Evolutionary conservation across 2,329 filamentous ascomycete species (phyloP), one percentile per base, ranked within the genome.

Genomic region (Pezicula radicicola): DNA sequence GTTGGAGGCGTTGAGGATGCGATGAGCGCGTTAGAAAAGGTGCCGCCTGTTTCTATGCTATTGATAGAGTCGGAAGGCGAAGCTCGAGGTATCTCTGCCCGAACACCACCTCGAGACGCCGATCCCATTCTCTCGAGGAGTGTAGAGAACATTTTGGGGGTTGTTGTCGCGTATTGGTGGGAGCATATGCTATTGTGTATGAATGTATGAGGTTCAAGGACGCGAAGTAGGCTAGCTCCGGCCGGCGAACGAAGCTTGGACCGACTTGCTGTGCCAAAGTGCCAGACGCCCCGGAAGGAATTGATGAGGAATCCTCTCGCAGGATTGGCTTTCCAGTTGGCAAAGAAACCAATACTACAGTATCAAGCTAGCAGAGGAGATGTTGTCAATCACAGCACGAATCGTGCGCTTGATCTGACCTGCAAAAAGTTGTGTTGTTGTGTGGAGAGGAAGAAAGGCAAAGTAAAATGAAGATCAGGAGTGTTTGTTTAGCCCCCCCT

Each of bases 1-100:
- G 85, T 88, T 21, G 84, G 83, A 44, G 85, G 85, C 52, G 85
- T 88, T 9, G 62, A 64, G 25, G 64, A 66, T 39, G 60, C 63
- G 36, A 62, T 63, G 50, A 57, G 58, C 49, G 56, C 53, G 49
- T 63, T 61, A n/a, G 61, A 58, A 28, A 56, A 52, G 37, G 53
- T 25, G 44, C 65, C 64, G 51, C 60, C 61, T 25, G 64, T 65
- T 41, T 61, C 58, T 33, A 52, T 48, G 46, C 63, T 66, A 10
- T 57, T 41, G 21, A 59, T 49, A 9, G 65, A 66, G 37, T 64
- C 60, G 18, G 59, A 51, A 12, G 63, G 59, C 13, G 59, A 58
- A 30, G 58, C 61, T 55, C 63, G 63, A 57, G 54, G 53, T 53
- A 55, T 46, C 16, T 59, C 58, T 21, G 43, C 47, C 18, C 48